Conservation (phyloP, 306 rosid genomes). For the Rosa persica region DNA sequence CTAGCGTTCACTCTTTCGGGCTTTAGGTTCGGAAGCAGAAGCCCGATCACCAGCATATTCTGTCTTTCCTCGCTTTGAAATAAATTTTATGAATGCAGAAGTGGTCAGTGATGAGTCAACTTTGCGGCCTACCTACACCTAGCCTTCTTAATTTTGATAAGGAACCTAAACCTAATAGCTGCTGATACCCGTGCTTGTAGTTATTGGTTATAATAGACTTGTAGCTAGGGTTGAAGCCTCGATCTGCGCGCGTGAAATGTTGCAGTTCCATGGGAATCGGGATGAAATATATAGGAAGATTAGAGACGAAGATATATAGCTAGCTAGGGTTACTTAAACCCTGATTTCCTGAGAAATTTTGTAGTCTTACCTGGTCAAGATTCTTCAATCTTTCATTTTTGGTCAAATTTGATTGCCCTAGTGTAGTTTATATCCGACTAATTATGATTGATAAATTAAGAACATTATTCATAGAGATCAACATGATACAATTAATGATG, state of each 20-base stretch:
- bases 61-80: not conserved
- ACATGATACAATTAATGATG: not conserved
- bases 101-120: not conserved
- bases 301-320: not conserved
- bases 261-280: slow-evolving; percentile 2
- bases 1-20: not conserved
- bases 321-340: not conserved
- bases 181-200: not conserved
- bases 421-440: not conserved
- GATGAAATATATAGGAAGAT: not conserved
- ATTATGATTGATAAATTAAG: not conserved
- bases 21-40: not conserved
- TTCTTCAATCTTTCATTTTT: not conserved
- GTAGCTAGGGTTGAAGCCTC: not conserved
- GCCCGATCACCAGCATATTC: not conserved
- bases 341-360: not conserved
- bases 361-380: not conserved
- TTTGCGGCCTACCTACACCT: not conserved
- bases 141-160: not conserved
- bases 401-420: not conserved
- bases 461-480: not conserved
- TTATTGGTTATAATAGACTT: not conserved
- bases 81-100: not conserved
- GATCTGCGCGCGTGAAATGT: not conserved
- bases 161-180: not conserved